Conservation (phyloP, 345 rosid genomes). For the Hibiscus tridactylites region DNA sequence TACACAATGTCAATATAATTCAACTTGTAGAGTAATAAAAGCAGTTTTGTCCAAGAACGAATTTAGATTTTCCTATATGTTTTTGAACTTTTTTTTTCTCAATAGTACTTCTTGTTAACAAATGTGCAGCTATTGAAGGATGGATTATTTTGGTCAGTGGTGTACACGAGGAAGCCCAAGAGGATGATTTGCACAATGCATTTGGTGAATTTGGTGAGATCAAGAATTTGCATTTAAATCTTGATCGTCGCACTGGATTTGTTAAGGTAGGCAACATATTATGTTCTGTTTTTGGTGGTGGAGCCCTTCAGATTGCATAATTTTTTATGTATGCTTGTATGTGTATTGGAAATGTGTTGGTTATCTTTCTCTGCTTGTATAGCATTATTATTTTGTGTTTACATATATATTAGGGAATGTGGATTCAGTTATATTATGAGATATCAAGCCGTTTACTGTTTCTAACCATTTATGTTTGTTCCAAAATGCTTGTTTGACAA, state of each 20-base stretch:
- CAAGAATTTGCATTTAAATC: constrained; percentile 63
- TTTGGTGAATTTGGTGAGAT: constrained; percentile 83
- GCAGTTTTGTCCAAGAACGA: neutral
- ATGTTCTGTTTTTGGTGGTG: neutral
- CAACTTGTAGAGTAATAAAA: neutral
- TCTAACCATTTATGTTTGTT: neutral
- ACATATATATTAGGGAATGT: neutral
- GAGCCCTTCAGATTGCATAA: neutral
- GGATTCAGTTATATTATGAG: neutral
- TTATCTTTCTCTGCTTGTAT: neutral
- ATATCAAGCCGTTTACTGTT: neutral
- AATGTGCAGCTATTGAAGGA: constrained; percentile 33
- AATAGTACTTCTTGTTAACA: neutral
- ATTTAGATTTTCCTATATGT: neutral
- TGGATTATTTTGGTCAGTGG: constrained; percentile 74
- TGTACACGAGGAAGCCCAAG: constrained; percentile 77
- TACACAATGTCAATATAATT: neutral
- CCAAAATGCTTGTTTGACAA: neutral
- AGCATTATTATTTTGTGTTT: neutral
- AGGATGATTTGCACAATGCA: constrained; percentile 57
- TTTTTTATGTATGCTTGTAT: neutral
- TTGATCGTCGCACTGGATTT: constrained; percentile 77
- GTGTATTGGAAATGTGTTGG: neutral
- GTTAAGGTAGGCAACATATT: constrained; percentile 47
- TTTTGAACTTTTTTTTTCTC: neutral